A percentile compares a stretch with the other conserved stretches of the same genome.
Evolutionary conservation across 2,329 filamentous ascomycete genomes (phyloP).

Genomic region (Aspergillus brasiliensis): DNA sequence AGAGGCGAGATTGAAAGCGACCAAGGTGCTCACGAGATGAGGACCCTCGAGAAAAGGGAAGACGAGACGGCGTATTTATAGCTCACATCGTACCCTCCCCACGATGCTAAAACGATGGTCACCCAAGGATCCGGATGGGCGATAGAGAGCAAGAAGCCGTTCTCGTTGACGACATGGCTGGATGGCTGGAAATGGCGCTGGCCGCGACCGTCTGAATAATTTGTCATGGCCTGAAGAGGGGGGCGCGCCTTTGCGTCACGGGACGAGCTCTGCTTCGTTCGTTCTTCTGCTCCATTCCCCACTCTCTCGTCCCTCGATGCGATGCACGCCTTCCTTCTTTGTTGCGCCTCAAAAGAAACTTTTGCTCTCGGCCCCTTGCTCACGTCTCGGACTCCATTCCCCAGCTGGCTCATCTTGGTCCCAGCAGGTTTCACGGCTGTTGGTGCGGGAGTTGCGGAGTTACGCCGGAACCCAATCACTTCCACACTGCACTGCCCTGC

Average conservation of each 20-base stretch:
- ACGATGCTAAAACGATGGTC: background rate
- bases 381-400: background rate
- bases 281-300: background rate
- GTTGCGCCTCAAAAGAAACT: too few relatives aligned
- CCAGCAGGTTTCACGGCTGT: background rate
- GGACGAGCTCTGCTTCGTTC: constrained; percentile 1
- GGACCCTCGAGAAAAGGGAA: constrained; percentile 24
- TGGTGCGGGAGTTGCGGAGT: background rate
- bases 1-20: constrained; percentile 10
- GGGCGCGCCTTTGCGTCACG: constrained; percentile 6
- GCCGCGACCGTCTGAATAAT: constrained; percentile 38
- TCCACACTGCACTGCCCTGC: too few relatives aligned
- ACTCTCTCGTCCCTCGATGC: background rate
- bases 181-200: background rate
- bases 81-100: background rate
- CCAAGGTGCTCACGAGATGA: constrained; percentile 30
- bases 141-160: background rate
- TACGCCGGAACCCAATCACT: background rate
- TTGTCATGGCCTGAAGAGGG: constrained; percentile 20
- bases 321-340: background rate
- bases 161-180: constrained; percentile 16
- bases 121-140: background rate
- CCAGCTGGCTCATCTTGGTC: background rate
- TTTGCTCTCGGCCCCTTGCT: background rate
- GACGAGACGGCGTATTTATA: constrained; percentile 28